These are phyloP conservation scores for Alternaria dauci DNA, from an alignment of 2,329 filamentous ascomycete genomes.

Conservation along the genomic window DNA sequence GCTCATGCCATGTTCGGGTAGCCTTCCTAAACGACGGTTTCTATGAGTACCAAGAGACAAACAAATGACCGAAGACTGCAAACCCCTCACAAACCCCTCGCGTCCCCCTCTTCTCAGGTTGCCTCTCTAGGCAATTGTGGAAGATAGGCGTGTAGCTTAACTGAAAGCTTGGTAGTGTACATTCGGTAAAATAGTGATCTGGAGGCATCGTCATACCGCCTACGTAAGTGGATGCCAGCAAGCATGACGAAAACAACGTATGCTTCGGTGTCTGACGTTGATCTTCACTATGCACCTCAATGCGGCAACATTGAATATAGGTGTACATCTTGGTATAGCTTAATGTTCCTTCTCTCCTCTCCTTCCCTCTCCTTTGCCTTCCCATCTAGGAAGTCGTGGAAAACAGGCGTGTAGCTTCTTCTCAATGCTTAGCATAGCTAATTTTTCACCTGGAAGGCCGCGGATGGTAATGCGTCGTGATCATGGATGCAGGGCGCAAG, in stretches of 20 bases:
- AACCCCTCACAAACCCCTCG: neutral
- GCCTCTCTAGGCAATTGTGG: conserved; percentile 1
- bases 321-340: neutral
- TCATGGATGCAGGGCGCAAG: neutral
- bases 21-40: neutral
- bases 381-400: neutral
- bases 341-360: neutral
- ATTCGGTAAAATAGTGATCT: neutral
- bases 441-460: neutral
- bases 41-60: conserved; percentile 1
- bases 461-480: neutral
- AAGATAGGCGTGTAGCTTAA: conserved; percentile 10
- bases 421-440: conserved; percentile 8
- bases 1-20: neutral
- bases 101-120: neutral
- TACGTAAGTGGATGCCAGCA: neutral
- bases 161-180: neutral
- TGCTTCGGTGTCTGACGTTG: neutral
- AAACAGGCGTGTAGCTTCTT: conserved; percentile 11
- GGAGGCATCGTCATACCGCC: neutral
- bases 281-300: neutral
- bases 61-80: conserved; percentile 1
- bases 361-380: neutral
- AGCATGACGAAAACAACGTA: neutral
- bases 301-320: neutral